A percentile compares a stretch with the other conserved stretches of the same genome.
Conservation (phyloP, 2,329 filamentous ascomycete genomes). For the Diplocarpon mali region DNA sequence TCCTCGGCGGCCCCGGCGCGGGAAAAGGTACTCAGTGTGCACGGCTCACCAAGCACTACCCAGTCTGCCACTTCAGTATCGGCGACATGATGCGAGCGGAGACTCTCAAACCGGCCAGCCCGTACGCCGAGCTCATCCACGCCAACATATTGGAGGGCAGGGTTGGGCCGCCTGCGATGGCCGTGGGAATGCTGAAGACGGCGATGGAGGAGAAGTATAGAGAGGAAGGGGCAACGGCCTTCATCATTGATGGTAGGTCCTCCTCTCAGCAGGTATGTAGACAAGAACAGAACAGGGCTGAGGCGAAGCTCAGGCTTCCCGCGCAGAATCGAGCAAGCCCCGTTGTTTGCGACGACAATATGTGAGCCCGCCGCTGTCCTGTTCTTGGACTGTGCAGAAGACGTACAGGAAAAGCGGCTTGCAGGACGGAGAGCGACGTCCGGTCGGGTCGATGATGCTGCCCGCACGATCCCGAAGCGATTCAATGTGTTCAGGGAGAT, state of each 20-base stretch:
- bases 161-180: constrained; percentile 1
- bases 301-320: constrained; percentile 2
- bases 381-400: constrained; percentile 3
- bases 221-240: not conserved
- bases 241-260: constrained; percentile 1
- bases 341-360: not conserved
- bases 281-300: not conserved
- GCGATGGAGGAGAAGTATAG: not conserved
- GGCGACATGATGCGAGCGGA: constrained; percentile 20
- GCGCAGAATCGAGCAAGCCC: constrained; percentile 1
- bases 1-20: constrained; percentile 24
- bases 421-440: not conserved
- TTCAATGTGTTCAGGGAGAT: constrained; percentile 2
- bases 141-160: constrained; percentile 1
- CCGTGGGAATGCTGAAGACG: not conserved
- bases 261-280: too few relatives aligned
- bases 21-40: constrained; percentile 28
- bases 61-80: constrained; percentile 23
- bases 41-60: constrained; percentile 13
- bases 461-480: not conserved
- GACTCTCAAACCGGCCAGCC: not conserved
- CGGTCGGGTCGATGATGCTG: constrained; percentile 3
- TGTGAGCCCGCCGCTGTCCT: not conserved
- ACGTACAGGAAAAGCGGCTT: not conserved
- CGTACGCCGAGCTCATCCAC: constrained; percentile 1